Evolutionary conservation across 345 rosid genomes (phyloP).

Genomic region (Lepidium aucheri): DNA sequence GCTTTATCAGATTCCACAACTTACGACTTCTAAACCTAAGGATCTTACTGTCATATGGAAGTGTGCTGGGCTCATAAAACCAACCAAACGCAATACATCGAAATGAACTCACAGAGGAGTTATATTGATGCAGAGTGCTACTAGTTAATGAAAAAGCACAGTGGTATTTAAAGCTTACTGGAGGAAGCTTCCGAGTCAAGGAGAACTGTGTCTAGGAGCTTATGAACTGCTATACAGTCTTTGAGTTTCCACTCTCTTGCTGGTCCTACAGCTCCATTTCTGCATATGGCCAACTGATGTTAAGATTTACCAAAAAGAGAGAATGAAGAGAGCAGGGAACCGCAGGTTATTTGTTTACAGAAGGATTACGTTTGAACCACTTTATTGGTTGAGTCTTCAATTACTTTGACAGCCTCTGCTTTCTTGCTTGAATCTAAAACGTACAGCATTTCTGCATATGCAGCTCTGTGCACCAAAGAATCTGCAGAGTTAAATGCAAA

Average conservation of each 20-base stretch:
- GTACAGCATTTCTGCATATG: conserved; percentile 78
- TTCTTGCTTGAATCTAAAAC: conserved; percentile 63
- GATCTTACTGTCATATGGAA: not conserved
- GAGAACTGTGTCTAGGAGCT: conserved; percentile 45
- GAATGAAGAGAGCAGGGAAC: not conserved
- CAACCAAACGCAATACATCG: not conserved
- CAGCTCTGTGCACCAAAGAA: conserved; percentile 92
- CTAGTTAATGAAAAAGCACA: not conserved
- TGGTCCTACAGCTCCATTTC: conserved; percentile 59
- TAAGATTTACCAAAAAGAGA: not conserved
- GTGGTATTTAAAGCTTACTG: conserved; percentile 46
- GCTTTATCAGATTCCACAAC: not conserved
- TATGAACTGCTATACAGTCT: conserved; percentile 76
- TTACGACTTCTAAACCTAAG: not conserved
- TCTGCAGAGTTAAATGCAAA: conserved; percentile 33
- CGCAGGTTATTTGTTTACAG: not conserved
- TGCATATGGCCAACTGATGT: conserved; percentile 7
- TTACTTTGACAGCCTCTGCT: conserved; percentile 59
- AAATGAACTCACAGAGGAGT: not conserved
- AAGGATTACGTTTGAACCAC: conserved; percentile 43
- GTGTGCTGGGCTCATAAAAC: not conserved
- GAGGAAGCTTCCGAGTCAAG: conserved; percentile 59
- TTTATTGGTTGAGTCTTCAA: conserved; percentile 68
- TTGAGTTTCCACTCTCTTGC: conserved; percentile 71
- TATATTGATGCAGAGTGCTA: not conserved